Evolutionary conservation across 2,329 filamentous ascomycete species (phyloP).

Genomic region (Sodiomyces alkalinus): DNA sequence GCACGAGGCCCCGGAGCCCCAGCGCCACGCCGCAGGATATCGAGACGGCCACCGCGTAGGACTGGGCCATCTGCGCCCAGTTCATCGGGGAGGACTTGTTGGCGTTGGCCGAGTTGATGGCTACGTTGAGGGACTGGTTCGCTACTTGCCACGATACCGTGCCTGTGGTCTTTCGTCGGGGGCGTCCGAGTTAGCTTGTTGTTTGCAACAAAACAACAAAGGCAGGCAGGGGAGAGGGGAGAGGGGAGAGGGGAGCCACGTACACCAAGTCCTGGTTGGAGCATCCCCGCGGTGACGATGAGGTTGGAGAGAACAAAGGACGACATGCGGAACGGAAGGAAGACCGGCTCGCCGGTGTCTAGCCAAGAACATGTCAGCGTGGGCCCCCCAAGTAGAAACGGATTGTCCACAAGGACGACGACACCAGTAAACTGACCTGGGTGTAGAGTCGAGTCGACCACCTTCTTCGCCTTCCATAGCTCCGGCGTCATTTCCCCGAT

Average conservation of each 20-base stretch:
- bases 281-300: conserved; percentile 91
- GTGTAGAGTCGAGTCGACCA: conserved; percentile 90
- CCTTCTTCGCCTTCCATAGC: conserved; percentile 91
- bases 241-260: conserved; percentile 9
- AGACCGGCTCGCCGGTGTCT: conserved; percentile 88
- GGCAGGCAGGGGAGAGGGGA: too few relatives aligned
- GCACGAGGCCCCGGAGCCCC: conserved; percentile 80
- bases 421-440: too few relatives aligned
- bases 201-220: too few relatives aligned
- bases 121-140: conserved; percentile 96
- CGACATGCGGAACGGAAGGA: conserved; percentile 96
- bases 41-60: conserved; percentile 80
- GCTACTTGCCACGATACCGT: conserved; percentile 89
- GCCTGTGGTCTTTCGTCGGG: conserved; percentile 55
- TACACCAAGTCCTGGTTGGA: conserved; percentile 72
- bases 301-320: conserved; percentile 87
- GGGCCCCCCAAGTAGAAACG: too few relatives aligned
- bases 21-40: conserved; percentile 90
- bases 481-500: conserved; percentile 71
- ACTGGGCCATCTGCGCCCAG: conserved; percentile 66
- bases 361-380: too few relatives aligned
- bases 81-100: conserved; percentile 93
- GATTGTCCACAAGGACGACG: too few relatives aligned
- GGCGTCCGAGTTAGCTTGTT: too few relatives aligned
- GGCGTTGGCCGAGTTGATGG: conserved; percentile 92